Evolutionary conservation across 257 asterid genomes (phyloP).

Genomic region (Jacaranda mimosifolia): DNA sequence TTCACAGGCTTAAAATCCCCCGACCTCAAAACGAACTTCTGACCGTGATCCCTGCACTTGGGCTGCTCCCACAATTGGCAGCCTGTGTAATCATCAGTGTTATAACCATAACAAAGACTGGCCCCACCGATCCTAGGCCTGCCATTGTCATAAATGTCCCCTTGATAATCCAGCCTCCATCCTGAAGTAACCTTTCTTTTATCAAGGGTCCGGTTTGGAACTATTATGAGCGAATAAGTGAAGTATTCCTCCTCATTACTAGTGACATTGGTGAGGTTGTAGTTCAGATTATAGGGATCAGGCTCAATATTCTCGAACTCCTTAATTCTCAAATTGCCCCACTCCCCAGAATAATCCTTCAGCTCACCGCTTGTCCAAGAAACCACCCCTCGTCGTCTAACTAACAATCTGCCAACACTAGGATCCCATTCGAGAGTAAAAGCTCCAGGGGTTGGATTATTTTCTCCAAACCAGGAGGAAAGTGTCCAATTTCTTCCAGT

Average conservation of each 20-base stretch:
- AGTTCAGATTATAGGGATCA: slow-evolving; percentile 11
- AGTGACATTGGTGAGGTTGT: slow-evolving; percentile 32
- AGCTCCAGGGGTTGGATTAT: slow-evolving; percentile 50
- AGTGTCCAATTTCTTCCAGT: slow-evolving; percentile 50
- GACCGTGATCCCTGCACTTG: slow-evolving; percentile 28
- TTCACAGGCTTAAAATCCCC: slow-evolving; percentile 26
- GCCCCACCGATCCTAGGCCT: background rate
- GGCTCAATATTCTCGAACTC: slow-evolving; percentile 37
- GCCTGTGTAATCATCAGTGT: slow-evolving; percentile 9
- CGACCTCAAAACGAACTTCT: slow-evolving; percentile 28
- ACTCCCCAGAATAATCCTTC: slow-evolving; percentile 17
- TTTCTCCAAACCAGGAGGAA: slow-evolving; percentile 54
- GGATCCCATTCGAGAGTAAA: slow-evolving; percentile 55
- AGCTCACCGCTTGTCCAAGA: slow-evolving; percentile 53
- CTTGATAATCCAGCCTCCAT: slow-evolving; percentile 35
- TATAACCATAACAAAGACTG: slow-evolving; percentile 41
- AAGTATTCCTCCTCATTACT: slow-evolving; percentile 34
- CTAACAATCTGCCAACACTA: slow-evolving; percentile 31
- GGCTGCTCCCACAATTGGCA: slow-evolving; percentile 46
- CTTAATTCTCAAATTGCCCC: slow-evolving; percentile 12
- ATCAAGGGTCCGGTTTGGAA: background rate
- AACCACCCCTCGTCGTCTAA: slow-evolving; percentile 40
- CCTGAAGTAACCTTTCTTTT: slow-evolving; percentile 16
- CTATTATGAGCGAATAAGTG: slow-evolving; percentile 24
- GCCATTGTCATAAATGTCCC: slow-evolving; percentile 26